These are phyloP conservation scores for Collybia sordida DNA, from an alignment of 768 basidiomycete species.

Conservation along the genomic window DNA sequence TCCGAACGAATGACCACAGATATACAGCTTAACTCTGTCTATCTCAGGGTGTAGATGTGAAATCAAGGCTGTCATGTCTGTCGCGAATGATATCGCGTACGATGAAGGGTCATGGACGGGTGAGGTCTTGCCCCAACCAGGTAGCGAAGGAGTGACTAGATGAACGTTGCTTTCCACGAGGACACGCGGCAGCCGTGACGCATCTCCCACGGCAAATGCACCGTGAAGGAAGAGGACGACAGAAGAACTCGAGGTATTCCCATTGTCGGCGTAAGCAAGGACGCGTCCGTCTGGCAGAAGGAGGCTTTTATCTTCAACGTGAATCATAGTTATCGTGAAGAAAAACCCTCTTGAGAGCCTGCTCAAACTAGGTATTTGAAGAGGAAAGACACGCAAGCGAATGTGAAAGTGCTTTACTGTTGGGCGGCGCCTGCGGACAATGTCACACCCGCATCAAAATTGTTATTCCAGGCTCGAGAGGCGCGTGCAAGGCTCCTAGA, in stretches of 20 bases:
- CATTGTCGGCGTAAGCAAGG: slow-evolving; percentile 54
- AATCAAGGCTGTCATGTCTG: slow-evolving; percentile 47
- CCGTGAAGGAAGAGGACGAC: slow-evolving; percentile 58
- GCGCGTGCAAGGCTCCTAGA: slow-evolving; percentile 7
- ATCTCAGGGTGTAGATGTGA: slow-evolving; percentile 47
- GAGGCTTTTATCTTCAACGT: slow-evolving; percentile 36
- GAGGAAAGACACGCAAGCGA: slow-evolving; percentile 2
- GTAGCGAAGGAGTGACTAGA: slow-evolving; percentile 50
- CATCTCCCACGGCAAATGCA: slow-evolving; percentile 50
- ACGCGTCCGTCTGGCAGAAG: slow-evolving; percentile 41
- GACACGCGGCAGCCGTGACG: slow-evolving; percentile 28
- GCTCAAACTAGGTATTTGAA: neutral
- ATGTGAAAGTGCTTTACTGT: neutral
- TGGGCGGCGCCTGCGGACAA: slow-evolving; percentile 3
- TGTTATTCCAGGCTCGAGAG: slow-evolving; percentile 3
- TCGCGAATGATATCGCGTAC: slow-evolving; percentile 40
- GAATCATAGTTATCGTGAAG: slow-evolving; percentile 19
- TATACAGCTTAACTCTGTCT: slow-evolving; percentile 42
- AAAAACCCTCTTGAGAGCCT: neutral
- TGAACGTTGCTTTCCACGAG: slow-evolving; percentile 42
- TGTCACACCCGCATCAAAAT: slow-evolving; percentile 8
- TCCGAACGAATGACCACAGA: slow-evolving; percentile 56
- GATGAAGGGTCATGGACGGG: slow-evolving; percentile 29
- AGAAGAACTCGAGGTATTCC: slow-evolving; percentile 45
- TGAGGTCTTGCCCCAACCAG: slow-evolving; percentile 59